These are phyloP conservation scores for Arachis monticola DNA, from an alignment of 331 rosid species.

Conservation along the genomic window DNA sequence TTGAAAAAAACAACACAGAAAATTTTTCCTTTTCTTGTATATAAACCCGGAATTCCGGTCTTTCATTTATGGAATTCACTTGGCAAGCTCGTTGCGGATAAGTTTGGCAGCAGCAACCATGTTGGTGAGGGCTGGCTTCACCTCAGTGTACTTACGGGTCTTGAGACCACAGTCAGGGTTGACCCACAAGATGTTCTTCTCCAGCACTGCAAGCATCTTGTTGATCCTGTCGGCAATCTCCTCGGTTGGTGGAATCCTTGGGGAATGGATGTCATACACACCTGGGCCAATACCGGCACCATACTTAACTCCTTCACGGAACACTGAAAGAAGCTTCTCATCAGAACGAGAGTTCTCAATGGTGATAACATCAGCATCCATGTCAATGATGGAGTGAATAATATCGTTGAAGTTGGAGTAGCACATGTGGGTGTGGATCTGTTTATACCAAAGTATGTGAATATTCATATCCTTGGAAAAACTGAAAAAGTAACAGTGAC, in stretches of 20 bases:
- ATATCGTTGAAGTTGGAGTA: slow-evolving; percentile 91
- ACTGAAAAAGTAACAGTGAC: not conserved
- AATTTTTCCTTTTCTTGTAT: not conserved
- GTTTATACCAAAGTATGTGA: slow-evolving; percentile 33
- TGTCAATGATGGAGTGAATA: slow-evolving; percentile 80
- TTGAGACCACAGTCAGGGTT: slow-evolving; percentile 99
- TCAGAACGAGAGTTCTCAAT: slow-evolving; percentile 95
- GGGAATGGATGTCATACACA: slow-evolving; percentile 97
- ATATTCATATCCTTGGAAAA: not conserved
- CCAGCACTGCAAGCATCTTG: slow-evolving; percentile 99
- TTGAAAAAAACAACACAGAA: slow-evolving; percentile 47
- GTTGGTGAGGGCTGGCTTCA: slow-evolving; percentile 84
- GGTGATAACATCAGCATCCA: slow-evolving; percentile 94
- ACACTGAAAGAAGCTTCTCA: slow-evolving; percentile 92
- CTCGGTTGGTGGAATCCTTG: slow-evolving; percentile 91
- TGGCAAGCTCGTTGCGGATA: slow-evolving; percentile 86
- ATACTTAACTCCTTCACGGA: slow-evolving; percentile 98
- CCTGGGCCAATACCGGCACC: slow-evolving; percentile 99
- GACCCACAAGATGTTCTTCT: slow-evolving; percentile 95
- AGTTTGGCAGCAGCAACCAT: slow-evolving; percentile 90
- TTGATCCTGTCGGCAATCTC: slow-evolving; percentile 95
- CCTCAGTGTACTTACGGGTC: slow-evolving; percentile 93
- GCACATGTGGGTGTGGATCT: slow-evolving; percentile 99
- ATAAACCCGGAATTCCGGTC: not conserved
- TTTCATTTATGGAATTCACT: slow-evolving; percentile 50